Conservation (phyloP, 2,329 filamentous ascomycete genomes). For the Exserohilum rostratum region DNA sequence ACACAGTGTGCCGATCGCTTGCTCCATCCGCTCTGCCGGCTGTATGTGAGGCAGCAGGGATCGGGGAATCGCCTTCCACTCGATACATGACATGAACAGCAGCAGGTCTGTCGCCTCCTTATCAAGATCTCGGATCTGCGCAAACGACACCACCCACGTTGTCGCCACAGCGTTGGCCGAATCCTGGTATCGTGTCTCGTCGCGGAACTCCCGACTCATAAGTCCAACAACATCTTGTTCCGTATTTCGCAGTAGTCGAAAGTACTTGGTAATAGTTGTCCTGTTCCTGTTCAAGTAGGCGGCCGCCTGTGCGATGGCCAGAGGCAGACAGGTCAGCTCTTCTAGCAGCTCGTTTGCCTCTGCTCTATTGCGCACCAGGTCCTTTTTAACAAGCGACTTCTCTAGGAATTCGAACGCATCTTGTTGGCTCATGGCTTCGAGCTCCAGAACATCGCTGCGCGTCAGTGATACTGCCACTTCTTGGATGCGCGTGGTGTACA, state of each 20-base stretch:
- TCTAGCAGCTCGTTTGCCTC: conserved; percentile 9
- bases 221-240: conserved; percentile 44
- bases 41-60: conserved; percentile 18
- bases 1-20: conserved; percentile 1
- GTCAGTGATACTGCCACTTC: conserved; percentile 16
- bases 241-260: conserved; percentile 40
- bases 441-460: conserved; percentile 18
- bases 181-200: conserved; percentile 44
- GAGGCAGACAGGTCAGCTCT: conserved; percentile 49
- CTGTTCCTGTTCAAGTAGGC: conserved; percentile 49
- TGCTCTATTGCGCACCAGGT: conserved; percentile 2
- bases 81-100: conserved; percentile 34
- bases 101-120: conserved; percentile 47
- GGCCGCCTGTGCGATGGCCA: conserved; percentile 46
- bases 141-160: conserved; percentile 55
- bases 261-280: conserved; percentile 41
- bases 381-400: conserved; percentile 13
- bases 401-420: conserved; percentile 5
- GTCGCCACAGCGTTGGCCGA: conserved; percentile 50
- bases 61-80: conserved; percentile 26
- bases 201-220: conserved; percentile 49
- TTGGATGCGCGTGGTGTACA: conserved; percentile 18
- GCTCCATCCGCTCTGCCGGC: not conserved
- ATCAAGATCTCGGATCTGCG: conserved; percentile 35
- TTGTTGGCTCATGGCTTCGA: not conserved